Base-by-base conservation (phyloP, 1,139 yeast genomes). In the Suhomyces anneliseae region DNA sequence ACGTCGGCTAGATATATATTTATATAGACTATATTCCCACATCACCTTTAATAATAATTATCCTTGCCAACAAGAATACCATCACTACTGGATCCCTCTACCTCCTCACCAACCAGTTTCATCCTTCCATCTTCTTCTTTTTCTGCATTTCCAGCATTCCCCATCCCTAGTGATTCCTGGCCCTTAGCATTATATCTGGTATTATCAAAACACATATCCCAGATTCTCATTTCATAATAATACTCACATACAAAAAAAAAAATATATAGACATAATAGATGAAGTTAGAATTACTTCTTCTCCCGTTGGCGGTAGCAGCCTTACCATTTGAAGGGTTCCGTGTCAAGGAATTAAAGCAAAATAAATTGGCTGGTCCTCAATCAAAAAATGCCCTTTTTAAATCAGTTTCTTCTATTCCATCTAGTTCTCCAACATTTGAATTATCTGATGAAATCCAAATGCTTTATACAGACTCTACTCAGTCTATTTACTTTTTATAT, bases 401-500 rank as follows among this genome's bases (percentile, higher is more conserved):
- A 14, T n/a, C 36, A 19, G n/a, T 38, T 8, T 19, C 45, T 4
- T 19, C 15, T 11, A 27, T 43, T 9, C 36, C 45, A 6, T 24
- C 47, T 1, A 52, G 60, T 7, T 56, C 56, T 8, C 66, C 68
- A 3, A 62, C 66, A 1, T 48, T 64, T 15, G 54, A 48, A 27
- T 44, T 63, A 27, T 49, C 54, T 27, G 48, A 56, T 27, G 53
- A 51, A 9, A 51, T 64, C 12, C 69, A 66, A 44, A 53, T 64
- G 50, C 55, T 68, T 1, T 56, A 48, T 26, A 61, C 71, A 6
- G 72, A 68, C 50, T 49, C 46, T 31, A 51, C 64, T 29, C 59
- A 60, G 39, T 63, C 72, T 10, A 62, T 66, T 27, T 67, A 61
- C 50, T 68, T 59, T 50, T 39, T 67, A 34, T 56, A 60, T 35